A percentile compares a stretch with the other conserved stretches of the same genome.
phyloP scores from a whole-genome alignment of 1,284 basidiomycete genomes.

The Boletellus sp. region DNA sequence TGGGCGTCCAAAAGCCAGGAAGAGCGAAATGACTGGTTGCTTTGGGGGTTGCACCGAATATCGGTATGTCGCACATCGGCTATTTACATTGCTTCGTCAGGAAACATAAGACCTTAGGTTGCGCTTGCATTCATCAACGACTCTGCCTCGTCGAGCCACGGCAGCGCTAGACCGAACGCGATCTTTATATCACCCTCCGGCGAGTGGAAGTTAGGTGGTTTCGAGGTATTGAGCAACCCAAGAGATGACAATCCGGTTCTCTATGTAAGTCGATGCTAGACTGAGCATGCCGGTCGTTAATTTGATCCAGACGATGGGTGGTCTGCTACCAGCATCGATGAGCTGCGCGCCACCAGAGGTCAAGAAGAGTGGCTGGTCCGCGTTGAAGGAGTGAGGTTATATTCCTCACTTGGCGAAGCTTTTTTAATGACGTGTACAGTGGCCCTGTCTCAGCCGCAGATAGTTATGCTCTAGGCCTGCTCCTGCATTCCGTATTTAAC shows the following conservation, averaged over 20 bases:
- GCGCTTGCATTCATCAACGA: conserved; percentile 92
- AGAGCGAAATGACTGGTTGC: conserved; percentile 81
- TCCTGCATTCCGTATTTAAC: conserved; percentile 86
- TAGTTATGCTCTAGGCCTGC: conserved; percentile 82
- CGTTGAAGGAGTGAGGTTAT: conserved; percentile 70
- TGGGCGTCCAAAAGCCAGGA: conserved; percentile 63
- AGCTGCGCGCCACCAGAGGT: conserved; percentile 81
- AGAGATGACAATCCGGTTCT: conserved; percentile 75
- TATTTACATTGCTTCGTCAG: conserved; percentile 5
- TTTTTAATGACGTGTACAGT: conserved; percentile 39
- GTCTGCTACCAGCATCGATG: conserved; percentile 59
- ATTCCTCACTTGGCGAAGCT: not conserved
- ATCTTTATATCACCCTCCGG: conserved; percentile 90
- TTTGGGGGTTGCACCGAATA: conserved; percentile 92
- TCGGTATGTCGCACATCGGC: conserved; percentile 50
- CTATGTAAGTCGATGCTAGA: conserved; percentile 58
- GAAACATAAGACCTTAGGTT: conserved; percentile 47
- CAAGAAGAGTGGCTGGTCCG: conserved; percentile 84
- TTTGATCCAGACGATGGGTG: conserved; percentile 62
- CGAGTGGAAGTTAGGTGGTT: conserved; percentile 95
- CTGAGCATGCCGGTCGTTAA: conserved; percentile 8
- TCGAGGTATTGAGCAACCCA: conserved; percentile 83
- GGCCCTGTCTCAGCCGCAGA: conserved; percentile 73
- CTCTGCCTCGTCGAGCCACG: conserved; percentile 82
- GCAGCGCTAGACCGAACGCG: conserved; percentile 74